These are phyloP conservation scores for Metschnikowia similis DNA, from an alignment of 805 yeast genomes.

Conservation along the genomic window DNA sequence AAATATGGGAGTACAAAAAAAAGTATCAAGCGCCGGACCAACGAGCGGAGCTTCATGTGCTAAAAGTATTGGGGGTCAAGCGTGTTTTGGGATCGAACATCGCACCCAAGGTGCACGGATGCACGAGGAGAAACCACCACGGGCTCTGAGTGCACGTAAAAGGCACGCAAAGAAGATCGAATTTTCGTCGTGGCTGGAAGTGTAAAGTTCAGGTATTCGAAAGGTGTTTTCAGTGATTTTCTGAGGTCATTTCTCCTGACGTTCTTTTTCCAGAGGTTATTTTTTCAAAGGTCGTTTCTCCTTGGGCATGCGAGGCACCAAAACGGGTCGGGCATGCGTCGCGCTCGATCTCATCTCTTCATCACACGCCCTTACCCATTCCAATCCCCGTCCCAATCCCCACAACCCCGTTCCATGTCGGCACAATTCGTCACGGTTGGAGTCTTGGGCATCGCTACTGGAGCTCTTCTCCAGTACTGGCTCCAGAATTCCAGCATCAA, in stretches of 20 bases:
- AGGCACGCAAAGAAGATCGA: too few relatives aligned
- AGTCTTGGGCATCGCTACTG: slow-evolving; percentile 36
- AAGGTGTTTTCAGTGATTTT: too few relatives aligned
- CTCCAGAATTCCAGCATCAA: not conserved
- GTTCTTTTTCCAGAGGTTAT: too few relatives aligned
- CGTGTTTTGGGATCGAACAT: not conserved
- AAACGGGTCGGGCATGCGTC: not conserved
- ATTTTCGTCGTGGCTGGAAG: too few relatives aligned
- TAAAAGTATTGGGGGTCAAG: not conserved
- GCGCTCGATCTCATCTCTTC: not conserved
- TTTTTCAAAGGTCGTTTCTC: too few relatives aligned
- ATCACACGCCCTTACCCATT: not conserved
- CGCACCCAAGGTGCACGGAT: not conserved
- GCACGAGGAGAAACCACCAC: not conserved
- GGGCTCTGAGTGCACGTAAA: too few relatives aligned
- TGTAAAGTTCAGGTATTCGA: too few relatives aligned
- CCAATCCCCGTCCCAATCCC: not conserved
- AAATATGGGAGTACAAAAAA: slow-evolving; percentile 7
- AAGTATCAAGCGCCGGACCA: slow-evolving; percentile 1
- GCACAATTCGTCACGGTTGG: slow-evolving; percentile 20
- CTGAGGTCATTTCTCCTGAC: too few relatives aligned
- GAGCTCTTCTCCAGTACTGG: slow-evolving; percentile 17
- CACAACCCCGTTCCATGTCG: not conserved
- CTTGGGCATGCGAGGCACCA: not conserved
- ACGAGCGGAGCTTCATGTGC: not conserved